Evolutionary conservation across 768 basidiomycete genomes (phyloP), one percentile per base, ranked within the genome.

Genomic region (Suillus luteus): DNA sequence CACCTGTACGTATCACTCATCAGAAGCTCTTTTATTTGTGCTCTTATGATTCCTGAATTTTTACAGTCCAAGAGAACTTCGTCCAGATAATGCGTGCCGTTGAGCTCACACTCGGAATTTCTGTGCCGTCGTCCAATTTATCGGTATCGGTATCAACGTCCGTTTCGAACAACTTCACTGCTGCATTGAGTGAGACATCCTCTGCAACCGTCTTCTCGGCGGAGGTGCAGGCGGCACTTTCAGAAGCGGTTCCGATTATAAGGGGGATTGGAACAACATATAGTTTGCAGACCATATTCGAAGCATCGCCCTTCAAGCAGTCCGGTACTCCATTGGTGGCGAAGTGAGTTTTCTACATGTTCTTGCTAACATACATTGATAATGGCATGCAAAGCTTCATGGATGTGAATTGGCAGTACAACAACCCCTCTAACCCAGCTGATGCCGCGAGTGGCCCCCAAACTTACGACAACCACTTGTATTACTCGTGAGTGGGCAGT

Each of bases 321-420:
- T 55, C 58, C 38, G 67, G 67, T 9, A 48, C 74, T 12, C 69
- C 77, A 7, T 64, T 83, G 55, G 69, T 75, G 7, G 77, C 82
- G 3, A 83, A 59, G 82, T 83, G 67, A 66, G 76, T 65, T 41
- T 10, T 1, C 5, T 17, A 31, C 40, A 58, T 10, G 38, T 22
- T 22, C 10, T 24, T 59, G 1, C 2, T 22, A 10, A 37, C 7
- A 31, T 59, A n/a, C 55, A 38, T 15, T 12, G 19, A 61, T 41
- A 14, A 27, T 10, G 51, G 24, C 22, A 8, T n/a, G 4, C 33
- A 6, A 66, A 93, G 91, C 67, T 92, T 92, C 72, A 92, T 92
- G 90, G 90, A 93, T 67, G 70, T 90, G 55, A 86, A 84, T 64
- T 93, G 92, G 92, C 92, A 93, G 69, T 74, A 79, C 71, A 81